Evolutionary conservation across 2,329 filamentous ascomycete genomes (phyloP).

Genomic region (Plenodomus lindquistii): DNA sequence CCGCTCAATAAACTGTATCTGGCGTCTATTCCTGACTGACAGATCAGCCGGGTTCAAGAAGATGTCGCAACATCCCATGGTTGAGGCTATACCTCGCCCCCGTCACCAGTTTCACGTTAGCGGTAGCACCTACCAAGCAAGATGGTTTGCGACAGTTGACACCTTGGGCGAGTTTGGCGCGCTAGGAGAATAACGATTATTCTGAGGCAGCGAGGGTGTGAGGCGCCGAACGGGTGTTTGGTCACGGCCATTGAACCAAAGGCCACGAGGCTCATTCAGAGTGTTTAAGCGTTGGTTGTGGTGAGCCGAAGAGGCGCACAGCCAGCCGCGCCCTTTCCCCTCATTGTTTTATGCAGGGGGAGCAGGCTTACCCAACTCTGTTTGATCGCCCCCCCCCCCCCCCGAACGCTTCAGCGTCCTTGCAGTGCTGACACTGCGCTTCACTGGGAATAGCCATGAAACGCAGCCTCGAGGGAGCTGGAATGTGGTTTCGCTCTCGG

Average conservation of each 20-base stretch:
- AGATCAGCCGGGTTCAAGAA: too few relatives aligned
- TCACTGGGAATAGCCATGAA: background rate
- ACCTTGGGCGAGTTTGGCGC: background rate
- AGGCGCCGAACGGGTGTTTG: conserved; percentile 8
- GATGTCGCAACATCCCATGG: background rate
- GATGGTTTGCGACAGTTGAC: background rate
- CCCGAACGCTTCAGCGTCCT: background rate
- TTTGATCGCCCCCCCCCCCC: conserved; percentile 12
- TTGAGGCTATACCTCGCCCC: background rate
- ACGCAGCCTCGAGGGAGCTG: background rate
- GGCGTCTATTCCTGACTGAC: too few relatives aligned
- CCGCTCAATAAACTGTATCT: too few relatives aligned
- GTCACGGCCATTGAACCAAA: conserved; percentile 17
- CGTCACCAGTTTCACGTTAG: background rate
- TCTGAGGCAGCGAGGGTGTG: conserved; percentile 15
- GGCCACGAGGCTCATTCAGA: conserved; percentile 16
- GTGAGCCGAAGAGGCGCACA: conserved; percentile 22
- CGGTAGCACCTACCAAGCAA: too few relatives aligned
- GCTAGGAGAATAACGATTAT: background rate
- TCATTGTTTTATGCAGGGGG: conserved; percentile 33
- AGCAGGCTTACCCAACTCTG: conserved; percentile 10
- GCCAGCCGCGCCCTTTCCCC: conserved; percentile 2
- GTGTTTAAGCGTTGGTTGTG: conserved; percentile 17
- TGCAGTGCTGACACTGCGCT: too few relatives aligned
- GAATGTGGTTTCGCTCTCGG: background rate